Evolutionary conservation across 768 basidiomycete species (phyloP), one percentile per base, ranked within the genome.

Genomic region (Boletellus emodensis): DNA sequence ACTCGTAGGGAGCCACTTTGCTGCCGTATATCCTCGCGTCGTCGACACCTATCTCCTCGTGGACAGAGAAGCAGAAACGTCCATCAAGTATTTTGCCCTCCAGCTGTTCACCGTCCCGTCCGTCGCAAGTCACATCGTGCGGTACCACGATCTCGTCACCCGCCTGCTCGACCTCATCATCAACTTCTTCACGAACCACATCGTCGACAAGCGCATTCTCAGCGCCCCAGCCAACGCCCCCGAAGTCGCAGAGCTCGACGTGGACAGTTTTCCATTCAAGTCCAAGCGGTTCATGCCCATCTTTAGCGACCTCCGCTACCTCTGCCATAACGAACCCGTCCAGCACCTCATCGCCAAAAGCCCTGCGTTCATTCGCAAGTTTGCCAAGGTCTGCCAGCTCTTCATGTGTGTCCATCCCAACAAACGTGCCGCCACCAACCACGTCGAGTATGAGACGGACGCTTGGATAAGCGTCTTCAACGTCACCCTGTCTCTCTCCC

Each of bases 401-500:
- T 99, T 98, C 75, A 89, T 91, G 82, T 91, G 90, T 56, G 79
- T 97, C 62, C 94, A 95, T 62, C 86, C 94, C 2, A 93, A 94
- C 68, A 84, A 85, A 58, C 82, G 95, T 15, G 91, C 87, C 17
- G 82, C 77, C 6, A 78, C 80, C 26, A 85, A 74, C 45, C 96
- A 98, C 59, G 83, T 99, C 59, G 95, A 97, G 67, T 99, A 90
- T 71, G 96, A 99, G 72, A 87, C 88, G 28, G 96, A 99, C 57
- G 87, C 87, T 17, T 96, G 94, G 95, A 91, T 96, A 54, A 90
- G 86, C 59, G 91, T 96, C 13, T 98, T 98, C 70, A 94, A 94
- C 58, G 87, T 97, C 20, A 94, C 93, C 6, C 80, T 95, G 10
- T 94, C 91, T 32, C 71, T 99, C 22, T 87, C 89, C 6, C 84